Conservation (phyloP, 306 rosid species). For the Quercus bicolor region DNA sequence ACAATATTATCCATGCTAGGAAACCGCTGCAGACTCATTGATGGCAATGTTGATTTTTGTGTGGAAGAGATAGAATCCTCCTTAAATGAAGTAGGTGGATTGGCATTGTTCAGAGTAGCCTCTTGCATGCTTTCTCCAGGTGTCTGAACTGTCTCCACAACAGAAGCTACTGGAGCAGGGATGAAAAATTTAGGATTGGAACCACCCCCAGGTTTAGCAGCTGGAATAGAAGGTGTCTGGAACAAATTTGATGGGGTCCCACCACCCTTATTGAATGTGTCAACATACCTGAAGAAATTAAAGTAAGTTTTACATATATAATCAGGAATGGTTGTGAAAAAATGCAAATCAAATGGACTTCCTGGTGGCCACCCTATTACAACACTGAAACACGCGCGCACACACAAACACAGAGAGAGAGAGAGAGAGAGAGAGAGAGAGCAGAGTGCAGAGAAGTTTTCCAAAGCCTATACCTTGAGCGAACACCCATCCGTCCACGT, state of each 20-base stretch:
- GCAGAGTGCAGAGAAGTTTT: neutral
- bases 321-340: neutral
- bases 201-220: conserved; percentile 56
- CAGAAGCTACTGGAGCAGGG: conserved; percentile 55
- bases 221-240: conserved; percentile 61
- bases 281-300: conserved; percentile 64
- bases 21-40: conserved; percentile 48
- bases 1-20: conserved; percentile 65
- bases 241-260: conserved; percentile 66
- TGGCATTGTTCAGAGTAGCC: conserved; percentile 27
- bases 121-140: conserved; percentile 59
- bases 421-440: neutral
- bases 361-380: neutral
- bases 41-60: neutral
- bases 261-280: conserved; percentile 81
- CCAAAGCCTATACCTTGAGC: conserved; percentile 56
- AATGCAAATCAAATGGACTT: neutral
- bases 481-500: conserved; percentile 74
- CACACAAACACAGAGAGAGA: neutral
- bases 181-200: conserved; percentile 70
- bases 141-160: conserved; percentile 48
- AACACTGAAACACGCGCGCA: neutral
- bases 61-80: conserved; percentile 40
- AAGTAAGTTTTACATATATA: neutral
- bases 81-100: conserved; percentile 42